Evolutionary conservation across 2,329 filamentous ascomycete genomes (phyloP), one percentile per base, ranked within the genome.

Genomic region (Coleophoma cylindrospora): DNA sequence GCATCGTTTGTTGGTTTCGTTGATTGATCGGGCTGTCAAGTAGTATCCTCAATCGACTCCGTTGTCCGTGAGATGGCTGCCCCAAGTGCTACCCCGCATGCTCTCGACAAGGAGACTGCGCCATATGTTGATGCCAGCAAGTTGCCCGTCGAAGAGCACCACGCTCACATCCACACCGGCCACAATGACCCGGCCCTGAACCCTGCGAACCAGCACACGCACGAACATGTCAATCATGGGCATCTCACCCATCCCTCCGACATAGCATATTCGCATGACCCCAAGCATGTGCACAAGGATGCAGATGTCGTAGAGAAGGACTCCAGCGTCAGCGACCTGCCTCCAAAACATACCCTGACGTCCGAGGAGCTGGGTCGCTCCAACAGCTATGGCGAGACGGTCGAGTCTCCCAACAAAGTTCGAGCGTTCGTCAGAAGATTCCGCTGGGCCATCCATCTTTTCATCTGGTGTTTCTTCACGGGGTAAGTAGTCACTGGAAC

Each of bases 391-490:
- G 13, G 21, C 11, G 41, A n/a, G 11, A 33, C 32, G 4, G 27
- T 27, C 8, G 10, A 44, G 41, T 14, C 19, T 14, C 17, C 17
- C 22, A 33, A 17, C 27, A 34, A 27, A 15, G 15, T 27, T 8
- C 17, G 19, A 6, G 21, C 22, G 34, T 15, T 44, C n/a, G 8
- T n/a, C 19, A 5, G 41, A n/a, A 27, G 21, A 15, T 33, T 27
- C 32, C 19, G 41, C 15, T 44, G 41, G 41, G 41, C n/a, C 19
- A n/a, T 33, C 13, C 41, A 44, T 33, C 19, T 44, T 33, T 33
- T 44, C n/a, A 44, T 44, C 41, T 44, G 41, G 41, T 32, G 19
- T 7, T 32, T 44, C n/a, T 44, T 44, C n/a, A 44, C 41, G 32
- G 41, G 41, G 41, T 44, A 44, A 44, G 41, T 11, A 44, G 41